A percentile compares a stretch with the other conserved stretches of the same genome.
These are phyloP conservation scores for Triangularia setosa DNA, from an alignment of 2,329 filamentous ascomycete species.

Conservation along the genomic window DNA sequence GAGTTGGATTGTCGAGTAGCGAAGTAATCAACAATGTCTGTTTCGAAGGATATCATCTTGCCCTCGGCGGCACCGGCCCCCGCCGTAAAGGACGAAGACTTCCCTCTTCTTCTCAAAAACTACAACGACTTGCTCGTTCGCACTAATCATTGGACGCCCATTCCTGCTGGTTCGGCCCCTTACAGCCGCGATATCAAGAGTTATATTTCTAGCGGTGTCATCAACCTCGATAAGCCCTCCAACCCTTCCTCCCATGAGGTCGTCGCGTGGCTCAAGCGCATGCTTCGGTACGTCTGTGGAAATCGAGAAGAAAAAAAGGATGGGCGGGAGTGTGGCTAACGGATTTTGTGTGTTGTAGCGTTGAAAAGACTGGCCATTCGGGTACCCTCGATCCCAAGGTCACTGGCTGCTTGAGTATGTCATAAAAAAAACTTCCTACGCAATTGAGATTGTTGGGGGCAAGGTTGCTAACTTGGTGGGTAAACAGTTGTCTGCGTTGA, in stretches of 20 bases:
- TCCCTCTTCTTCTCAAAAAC: conserved; percentile 78
- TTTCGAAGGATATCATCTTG: conserved; percentile 67
- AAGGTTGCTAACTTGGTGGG: conserved; percentile 7
- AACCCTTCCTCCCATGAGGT: conserved; percentile 99
- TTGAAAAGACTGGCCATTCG: conserved; percentile 96
- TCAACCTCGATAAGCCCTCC: conserved; percentile 96
- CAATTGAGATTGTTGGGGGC: not conserved
- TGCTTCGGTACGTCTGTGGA: conserved; percentile 63
- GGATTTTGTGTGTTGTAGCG: conserved; percentile 45
- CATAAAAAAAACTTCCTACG: not conserved
- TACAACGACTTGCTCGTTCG: conserved; percentile 89
- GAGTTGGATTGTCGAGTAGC: conserved; percentile 4
- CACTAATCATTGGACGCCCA: conserved; percentile 95
- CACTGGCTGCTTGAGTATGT: conserved; percentile 45
- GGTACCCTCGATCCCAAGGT: conserved; percentile 98
- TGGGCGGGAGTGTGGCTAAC: conserved; percentile 8
- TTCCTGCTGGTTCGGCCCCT: conserved; percentile 86
- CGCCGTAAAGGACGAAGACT: conserved; percentile 84
- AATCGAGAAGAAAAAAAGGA: not conserved
- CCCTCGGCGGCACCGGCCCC: conserved; percentile 75
- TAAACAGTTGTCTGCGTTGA: conserved; percentile 58
- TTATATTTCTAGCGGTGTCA: conserved; percentile 95
- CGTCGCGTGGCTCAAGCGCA: conserved; percentile 98
- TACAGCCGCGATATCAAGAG: conserved; percentile 93
- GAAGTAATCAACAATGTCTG: conserved; percentile 12